These are phyloP conservation scores for Xylaria arbuscula DNA, from an alignment of 2,329 filamentous ascomycete species.

Conservation along the genomic window DNA sequence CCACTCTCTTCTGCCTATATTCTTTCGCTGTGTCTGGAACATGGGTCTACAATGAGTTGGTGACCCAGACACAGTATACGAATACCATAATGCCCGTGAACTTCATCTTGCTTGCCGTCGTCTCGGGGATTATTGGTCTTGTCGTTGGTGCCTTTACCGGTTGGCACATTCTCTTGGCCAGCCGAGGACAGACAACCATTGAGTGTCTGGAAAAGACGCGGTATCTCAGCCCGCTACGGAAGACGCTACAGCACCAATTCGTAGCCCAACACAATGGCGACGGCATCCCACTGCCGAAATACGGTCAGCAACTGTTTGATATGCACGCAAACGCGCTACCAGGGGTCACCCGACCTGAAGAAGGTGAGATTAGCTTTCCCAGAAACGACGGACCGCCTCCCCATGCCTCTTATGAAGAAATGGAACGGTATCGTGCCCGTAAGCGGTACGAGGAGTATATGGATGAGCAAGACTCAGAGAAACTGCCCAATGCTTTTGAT, in stretches of 20 bases:
- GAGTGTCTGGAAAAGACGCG: conserved; percentile 96
- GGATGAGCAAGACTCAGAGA: conserved; percentile 87
- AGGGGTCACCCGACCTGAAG: conserved; percentile 81
- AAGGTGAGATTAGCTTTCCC: conserved; percentile 73
- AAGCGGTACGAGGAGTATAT: conserved; percentile 77
- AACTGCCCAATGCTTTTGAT: conserved; percentile 93
- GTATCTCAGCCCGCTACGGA: conserved; percentile 84
- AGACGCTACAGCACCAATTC: conserved; percentile 74
- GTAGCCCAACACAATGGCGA: conserved; percentile 65
- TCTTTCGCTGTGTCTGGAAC: conserved; percentile 79
- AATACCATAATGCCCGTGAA: conserved; percentile 88
- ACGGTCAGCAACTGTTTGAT: conserved; percentile 80
- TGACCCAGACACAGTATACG: conserved; percentile 75
- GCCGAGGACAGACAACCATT: conserved; percentile 88
- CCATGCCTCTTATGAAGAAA: conserved; percentile 64
- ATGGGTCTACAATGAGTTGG: conserved; percentile 89
- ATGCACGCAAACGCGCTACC: conserved; percentile 85
- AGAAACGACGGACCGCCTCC: conserved; percentile 50
- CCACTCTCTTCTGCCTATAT: conserved; percentile 84
- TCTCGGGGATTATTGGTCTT: conserved; percentile 90
- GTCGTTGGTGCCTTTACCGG: conserved; percentile 89
- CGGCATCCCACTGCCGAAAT: conserved; percentile 64
- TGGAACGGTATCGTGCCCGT: conserved; percentile 65
- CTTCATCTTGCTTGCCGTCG: conserved; percentile 85
- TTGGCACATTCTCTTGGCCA: conserved; percentile 89